Percentiles rank a stretch among this genome's conserved stretches.
These are phyloP conservation scores for Coleophoma crateriformis DNA, from an alignment of 2,329 filamentous ascomycete species.

Conservation along the genomic window DNA sequence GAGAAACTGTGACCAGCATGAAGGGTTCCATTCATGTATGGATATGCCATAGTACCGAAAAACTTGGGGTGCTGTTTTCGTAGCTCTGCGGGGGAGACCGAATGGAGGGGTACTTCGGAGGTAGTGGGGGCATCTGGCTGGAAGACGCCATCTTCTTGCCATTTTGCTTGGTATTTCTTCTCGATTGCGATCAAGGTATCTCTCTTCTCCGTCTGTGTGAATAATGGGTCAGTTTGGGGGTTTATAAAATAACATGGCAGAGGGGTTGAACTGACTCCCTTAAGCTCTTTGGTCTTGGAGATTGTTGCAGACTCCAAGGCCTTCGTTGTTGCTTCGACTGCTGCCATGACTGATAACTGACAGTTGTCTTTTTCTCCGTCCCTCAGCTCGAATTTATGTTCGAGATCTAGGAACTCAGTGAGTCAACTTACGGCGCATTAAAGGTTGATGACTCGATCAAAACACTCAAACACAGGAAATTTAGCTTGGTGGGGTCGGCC, in stretches of 20 bases:
- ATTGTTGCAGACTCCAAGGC: conserved; percentile 46
- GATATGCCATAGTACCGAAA: conserved; percentile 74
- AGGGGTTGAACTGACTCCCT: conserved; percentile 40
- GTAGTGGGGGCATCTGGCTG: conserved; percentile 78
- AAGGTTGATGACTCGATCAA: background rate
- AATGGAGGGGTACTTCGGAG: conserved; percentile 69
- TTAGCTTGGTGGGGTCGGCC: conserved; percentile 14
- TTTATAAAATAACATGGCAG: conserved; percentile 5
- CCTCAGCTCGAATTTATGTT: conserved; percentile 3
- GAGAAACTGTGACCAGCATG: conserved; percentile 94
- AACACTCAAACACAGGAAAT: background rate
- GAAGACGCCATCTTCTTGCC: conserved; percentile 75
- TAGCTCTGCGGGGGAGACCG: conserved; percentile 68
- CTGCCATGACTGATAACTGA: conserved; percentile 35
- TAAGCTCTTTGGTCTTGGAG: conserved; percentile 57
- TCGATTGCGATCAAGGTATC: conserved; percentile 77
- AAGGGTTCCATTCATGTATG: conserved; percentile 82
- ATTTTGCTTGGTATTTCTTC: conserved; percentile 87
- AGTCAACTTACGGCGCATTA: background rate
- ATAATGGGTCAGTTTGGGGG: conserved; percentile 15
- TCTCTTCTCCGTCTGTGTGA: conserved; percentile 71
- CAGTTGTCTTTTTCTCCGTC: background rate
- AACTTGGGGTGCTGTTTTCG: conserved; percentile 84
- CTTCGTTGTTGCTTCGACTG: conserved; percentile 27
- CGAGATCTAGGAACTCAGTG: background rate